Percentiles rank a stretch among this genome's conserved stretches.
These are phyloP conservation scores for Colletotrichum simmondsii DNA, from an alignment of 2,329 filamentous ascomycete species.

Conservation along the genomic window DNA sequence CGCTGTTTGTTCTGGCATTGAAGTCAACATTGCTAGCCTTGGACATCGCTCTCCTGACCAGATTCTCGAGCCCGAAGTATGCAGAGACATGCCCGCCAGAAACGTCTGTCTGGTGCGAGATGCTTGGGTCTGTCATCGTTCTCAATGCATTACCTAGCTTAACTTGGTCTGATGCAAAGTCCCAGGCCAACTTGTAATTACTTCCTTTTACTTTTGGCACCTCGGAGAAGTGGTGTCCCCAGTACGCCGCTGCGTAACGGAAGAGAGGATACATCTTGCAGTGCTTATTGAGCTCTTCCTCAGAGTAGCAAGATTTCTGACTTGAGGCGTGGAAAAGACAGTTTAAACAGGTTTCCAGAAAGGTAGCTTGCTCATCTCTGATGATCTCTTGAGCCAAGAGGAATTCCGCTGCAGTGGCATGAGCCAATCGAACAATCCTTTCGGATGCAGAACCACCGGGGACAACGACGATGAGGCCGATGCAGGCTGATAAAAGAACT, in stretches of 20 bases:
- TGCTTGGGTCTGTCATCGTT: background rate
- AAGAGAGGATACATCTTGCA: conserved; percentile 4
- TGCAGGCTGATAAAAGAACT: conserved; percentile 3
- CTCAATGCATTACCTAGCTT: background rate
- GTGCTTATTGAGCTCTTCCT: background rate
- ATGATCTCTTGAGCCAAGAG: background rate
- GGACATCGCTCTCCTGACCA: conserved; percentile 1
- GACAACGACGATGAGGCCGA: conserved; percentile 1
- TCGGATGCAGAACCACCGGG: background rate
- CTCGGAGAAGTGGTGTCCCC: conserved; percentile 1
- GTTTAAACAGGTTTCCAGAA: background rate
- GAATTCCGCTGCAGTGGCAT: conserved; percentile 2
- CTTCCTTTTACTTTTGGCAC: background rate
- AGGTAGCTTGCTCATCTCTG: background rate
- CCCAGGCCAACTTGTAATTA: conserved; percentile 9
- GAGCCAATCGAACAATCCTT: conserved; percentile 1
- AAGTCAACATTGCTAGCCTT: background rate
- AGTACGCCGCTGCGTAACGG: conserved; percentile 10
- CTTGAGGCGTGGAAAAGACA: background rate
- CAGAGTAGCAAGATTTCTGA: background rate
- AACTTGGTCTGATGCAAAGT: background rate
- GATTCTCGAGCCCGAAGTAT: conserved; percentile 5
- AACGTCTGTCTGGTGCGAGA: background rate
- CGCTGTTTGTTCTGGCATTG: conserved; percentile 6
- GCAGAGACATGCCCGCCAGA: conserved; percentile 2